Percentiles rank a stretch among this genome's conserved stretches.
Conservation (phyloP, 208 protist genomes). For the Leishmania mexicana region DNA sequence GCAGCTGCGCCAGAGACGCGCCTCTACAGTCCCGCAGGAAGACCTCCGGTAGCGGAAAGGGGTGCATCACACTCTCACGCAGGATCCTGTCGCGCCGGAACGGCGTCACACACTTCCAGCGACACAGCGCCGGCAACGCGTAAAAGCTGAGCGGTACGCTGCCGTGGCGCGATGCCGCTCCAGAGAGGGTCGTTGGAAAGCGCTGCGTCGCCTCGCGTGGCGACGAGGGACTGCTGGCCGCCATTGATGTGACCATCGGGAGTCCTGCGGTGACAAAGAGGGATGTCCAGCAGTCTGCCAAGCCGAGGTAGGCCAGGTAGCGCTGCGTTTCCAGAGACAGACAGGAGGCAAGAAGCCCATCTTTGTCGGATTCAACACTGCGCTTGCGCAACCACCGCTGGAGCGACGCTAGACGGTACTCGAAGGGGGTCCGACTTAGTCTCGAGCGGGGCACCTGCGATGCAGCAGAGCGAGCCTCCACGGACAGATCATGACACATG, state of each 20-base stretch:
- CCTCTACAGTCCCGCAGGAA: not conserved
- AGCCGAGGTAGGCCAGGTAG: slow-evolving; percentile 32
- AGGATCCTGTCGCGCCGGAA: slow-evolving; percentile 17
- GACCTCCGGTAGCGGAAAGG: slow-evolving; percentile 16
- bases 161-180: slow-evolving; percentile 1
- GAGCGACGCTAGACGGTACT: slow-evolving; percentile 29
- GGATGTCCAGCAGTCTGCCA: slow-evolving; percentile 32
- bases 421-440: slow-evolving; percentile 17
- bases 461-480: not conserved
- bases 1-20: not conserved
- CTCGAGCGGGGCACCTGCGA: slow-evolving; percentile 5
- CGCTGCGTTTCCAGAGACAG: slow-evolving; percentile 17
- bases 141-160: slow-evolving; percentile 32
- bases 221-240: not conserved
- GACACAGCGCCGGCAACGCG: slow-evolving; percentile 23
- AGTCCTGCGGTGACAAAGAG: slow-evolving; percentile 26
- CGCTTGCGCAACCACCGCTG: slow-evolving; percentile 33
- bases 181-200: slow-evolving; percentile 4
- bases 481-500: slow-evolving; percentile 20
- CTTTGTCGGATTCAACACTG: slow-evolving; percentile 10
- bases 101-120: slow-evolving; percentile 18
- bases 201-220: not conserved
- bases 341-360: slow-evolving; percentile 20
- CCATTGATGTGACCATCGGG: not conserved
- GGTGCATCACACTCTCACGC: slow-evolving; percentile 14